Conservation (phyloP, 495 filamentous ascomycete genomes). For the Podospora sp. region DNA sequence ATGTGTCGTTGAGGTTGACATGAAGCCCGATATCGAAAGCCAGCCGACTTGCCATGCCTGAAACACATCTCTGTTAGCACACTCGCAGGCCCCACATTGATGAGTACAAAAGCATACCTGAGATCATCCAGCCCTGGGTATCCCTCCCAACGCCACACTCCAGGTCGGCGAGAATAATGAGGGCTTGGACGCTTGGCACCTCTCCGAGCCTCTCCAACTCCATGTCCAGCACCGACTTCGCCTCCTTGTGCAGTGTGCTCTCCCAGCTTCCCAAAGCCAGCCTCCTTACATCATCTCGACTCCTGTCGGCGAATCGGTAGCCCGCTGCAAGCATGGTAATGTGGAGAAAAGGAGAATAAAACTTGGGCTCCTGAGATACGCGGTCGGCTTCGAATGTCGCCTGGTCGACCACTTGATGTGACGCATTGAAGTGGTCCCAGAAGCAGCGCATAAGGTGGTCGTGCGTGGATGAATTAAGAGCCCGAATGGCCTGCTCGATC, state of each 20-base stretch:
- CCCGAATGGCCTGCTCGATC: constrained; percentile 48
- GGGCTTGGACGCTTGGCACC: constrained; percentile 52
- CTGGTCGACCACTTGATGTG: constrained; percentile 51
- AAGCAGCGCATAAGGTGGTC: constrained; percentile 57
- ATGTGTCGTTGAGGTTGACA: constrained; percentile 39
- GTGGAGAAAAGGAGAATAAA: constrained; percentile 56
- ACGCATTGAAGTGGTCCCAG: constrained; percentile 54
- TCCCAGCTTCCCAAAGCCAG: constrained; percentile 50
- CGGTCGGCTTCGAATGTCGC: constrained; percentile 53
- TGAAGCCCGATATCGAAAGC: constrained; percentile 57
- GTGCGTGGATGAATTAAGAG: constrained; percentile 46
- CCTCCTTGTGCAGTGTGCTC: constrained; percentile 54
- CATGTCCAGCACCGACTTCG: constrained; percentile 54
- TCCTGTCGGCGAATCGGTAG: constrained; percentile 51
- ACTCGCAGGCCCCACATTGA: constrained; percentile 10
- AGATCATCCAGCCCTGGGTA: constrained; percentile 56
- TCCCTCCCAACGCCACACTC: constrained; percentile 56
- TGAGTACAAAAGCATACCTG: constrained; percentile 31
- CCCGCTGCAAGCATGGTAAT: constrained; percentile 56
- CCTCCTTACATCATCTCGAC: constrained; percentile 50
- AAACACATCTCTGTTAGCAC: constrained; percentile 17
- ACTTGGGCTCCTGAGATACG: constrained; percentile 44
- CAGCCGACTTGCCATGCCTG: constrained; percentile 50
- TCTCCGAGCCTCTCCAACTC: constrained; percentile 56
- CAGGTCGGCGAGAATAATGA: constrained; percentile 55